Percentiles rank a stretch among this genome's conserved stretches.
Conservation (phyloP, 345 rosid species). For the Rhodamnia rubescens region DNA sequence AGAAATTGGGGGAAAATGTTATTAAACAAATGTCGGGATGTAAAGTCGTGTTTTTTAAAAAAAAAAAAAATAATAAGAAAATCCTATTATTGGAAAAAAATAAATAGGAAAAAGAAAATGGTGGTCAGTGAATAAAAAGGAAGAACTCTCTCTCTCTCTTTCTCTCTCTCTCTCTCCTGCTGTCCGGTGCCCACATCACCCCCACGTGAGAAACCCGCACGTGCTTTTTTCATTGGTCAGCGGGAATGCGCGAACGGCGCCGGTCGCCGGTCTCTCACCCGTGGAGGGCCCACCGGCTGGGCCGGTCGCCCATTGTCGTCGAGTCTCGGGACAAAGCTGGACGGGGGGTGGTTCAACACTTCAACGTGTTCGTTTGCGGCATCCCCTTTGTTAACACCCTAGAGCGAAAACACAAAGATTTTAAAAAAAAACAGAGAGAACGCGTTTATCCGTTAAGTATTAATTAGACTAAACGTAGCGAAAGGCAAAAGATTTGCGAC, state of each 20-base stretch:
- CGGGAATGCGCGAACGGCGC: slow-evolving; percentile 33
- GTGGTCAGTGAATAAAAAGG: neutral
- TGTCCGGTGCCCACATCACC: slow-evolving; percentile 14
- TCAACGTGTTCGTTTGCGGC: neutral
- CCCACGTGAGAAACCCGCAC: slow-evolving; percentile 30
- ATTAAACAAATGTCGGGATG: neutral
- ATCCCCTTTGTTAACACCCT: fast-evolving
- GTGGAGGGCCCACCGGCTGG: slow-evolving; percentile 7
- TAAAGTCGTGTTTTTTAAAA: neutral
- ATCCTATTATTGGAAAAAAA: neutral
- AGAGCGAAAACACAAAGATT: neutral
- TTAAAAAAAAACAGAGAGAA: neutral
- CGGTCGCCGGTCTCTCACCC: slow-evolving; percentile 28
- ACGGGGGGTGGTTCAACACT: neutral
- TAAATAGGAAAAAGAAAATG: neutral
- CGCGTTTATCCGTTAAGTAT: neutral
- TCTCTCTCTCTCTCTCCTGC: neutral
- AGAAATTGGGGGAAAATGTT: neutral
- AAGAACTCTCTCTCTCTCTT: too few species aligned
- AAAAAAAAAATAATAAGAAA: neutral
- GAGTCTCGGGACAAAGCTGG: slow-evolving; percentile 10
- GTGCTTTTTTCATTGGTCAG: slow-evolving; percentile 14
- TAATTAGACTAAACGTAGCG: neutral
- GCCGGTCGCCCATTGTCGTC: slow-evolving; percentile 20
- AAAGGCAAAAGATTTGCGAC: neutral